These are phyloP conservation scores for Aureobasidium leucospermi DNA, from an alignment of 2,329 filamentous ascomycete genomes.

Conservation along the genomic window DNA sequence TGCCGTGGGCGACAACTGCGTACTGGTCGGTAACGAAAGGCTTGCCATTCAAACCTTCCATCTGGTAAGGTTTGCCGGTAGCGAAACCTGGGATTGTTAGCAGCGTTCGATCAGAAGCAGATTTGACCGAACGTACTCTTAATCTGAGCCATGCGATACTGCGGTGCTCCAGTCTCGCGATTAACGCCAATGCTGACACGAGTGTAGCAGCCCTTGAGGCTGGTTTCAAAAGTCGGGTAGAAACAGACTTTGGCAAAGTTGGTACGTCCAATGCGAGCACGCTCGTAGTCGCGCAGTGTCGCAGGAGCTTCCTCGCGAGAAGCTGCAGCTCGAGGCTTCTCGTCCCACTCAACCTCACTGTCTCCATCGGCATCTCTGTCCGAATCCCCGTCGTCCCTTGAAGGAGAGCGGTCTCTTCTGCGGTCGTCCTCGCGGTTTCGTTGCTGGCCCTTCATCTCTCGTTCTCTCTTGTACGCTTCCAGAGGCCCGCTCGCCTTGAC, in stretches of 20 bases:
- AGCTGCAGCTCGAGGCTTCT: slow-evolving; percentile 42
- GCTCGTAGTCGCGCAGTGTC: slow-evolving; percentile 73
- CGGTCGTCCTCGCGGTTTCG: slow-evolving; percentile 37
- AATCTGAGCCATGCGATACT: slow-evolving; percentile 83
- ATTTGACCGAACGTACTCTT: slow-evolving; percentile 53
- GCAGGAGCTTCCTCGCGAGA: slow-evolving; percentile 60
- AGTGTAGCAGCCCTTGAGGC: slow-evolving; percentile 76
- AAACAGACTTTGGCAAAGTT: slow-evolving; percentile 90
- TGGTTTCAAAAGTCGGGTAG: slow-evolving; percentile 78
- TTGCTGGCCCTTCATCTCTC: slow-evolving; percentile 48
- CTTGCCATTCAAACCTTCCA: slow-evolving; percentile 67
- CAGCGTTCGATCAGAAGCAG: background rate
- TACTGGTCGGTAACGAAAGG: slow-evolving; percentile 81
- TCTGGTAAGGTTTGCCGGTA: slow-evolving; percentile 73
- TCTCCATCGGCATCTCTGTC: slow-evolving; percentile 60
- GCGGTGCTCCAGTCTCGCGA: slow-evolving; percentile 57
- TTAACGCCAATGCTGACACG: slow-evolving; percentile 78
- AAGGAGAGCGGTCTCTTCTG: slow-evolving; percentile 41
- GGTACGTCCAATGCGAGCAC: slow-evolving; percentile 72
- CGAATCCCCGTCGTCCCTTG: slow-evolving; percentile 26
- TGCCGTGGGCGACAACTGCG: slow-evolving; percentile 71
- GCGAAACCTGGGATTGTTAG: slow-evolving; percentile 50
- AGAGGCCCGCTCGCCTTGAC: slow-evolving; percentile 59
- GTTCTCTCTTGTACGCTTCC: slow-evolving; percentile 58
- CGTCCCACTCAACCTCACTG: slow-evolving; percentile 73